phyloP scores from a whole-genome alignment of 208 protist species.

The Leishmania major region DNA sequence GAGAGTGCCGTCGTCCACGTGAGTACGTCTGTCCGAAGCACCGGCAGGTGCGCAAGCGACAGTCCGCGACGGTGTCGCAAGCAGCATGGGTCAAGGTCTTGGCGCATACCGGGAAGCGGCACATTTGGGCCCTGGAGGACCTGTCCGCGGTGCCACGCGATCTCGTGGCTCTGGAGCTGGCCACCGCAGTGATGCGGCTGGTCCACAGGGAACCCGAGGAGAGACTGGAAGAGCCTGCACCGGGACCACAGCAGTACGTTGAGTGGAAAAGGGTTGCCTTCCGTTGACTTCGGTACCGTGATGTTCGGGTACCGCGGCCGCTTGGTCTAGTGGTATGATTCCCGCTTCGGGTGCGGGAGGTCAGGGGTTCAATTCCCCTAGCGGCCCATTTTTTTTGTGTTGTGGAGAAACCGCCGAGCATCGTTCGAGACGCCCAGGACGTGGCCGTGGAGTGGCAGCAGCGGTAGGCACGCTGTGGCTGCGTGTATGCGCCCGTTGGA shows the following conservation, averaged over 20 bases:
- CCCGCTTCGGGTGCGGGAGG: constrained; percentile 87
- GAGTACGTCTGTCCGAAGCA: too few relatives aligned
- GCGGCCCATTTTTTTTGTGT: constrained; percentile 43
- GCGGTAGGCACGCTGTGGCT: too few relatives aligned
- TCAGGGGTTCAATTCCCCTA: constrained; percentile 90
- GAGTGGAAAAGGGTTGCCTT: not conserved
- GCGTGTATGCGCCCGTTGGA: not conserved
- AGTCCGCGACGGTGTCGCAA: too few relatives aligned
- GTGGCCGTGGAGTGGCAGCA: not conserved
- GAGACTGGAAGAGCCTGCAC: not conserved
- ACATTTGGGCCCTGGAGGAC: too few relatives aligned
- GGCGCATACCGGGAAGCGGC: too few relatives aligned
- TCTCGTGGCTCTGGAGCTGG: too few relatives aligned
- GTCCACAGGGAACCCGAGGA: not conserved
- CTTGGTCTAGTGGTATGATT: constrained; percentile 91
- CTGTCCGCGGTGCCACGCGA: too few relatives aligned
- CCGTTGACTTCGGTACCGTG: not conserved
- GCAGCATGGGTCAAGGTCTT: too few relatives aligned
- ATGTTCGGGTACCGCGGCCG: constrained; percentile 30
- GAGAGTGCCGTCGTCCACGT: too few relatives aligned
- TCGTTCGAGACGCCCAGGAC: not conserved
- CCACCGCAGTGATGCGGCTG: too few relatives aligned
- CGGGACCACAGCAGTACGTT: not conserved
- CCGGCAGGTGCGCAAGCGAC: too few relatives aligned
- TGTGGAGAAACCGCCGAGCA: not conserved